Conservation (phyloP, 176 grass and related monocot genomes). For the Neostapfia colusana region DNA sequence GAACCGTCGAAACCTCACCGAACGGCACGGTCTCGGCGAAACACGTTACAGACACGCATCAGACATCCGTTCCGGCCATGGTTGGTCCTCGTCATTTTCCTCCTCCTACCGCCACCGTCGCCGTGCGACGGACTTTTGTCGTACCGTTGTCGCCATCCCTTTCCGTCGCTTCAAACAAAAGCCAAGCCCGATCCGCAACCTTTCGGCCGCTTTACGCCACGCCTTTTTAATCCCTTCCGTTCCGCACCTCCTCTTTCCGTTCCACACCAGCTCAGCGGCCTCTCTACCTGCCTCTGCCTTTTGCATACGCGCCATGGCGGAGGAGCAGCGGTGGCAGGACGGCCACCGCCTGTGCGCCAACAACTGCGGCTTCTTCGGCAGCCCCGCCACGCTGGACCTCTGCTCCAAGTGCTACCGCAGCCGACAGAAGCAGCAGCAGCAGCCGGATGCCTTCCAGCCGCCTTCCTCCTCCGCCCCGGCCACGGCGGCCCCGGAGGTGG, state of each 20-base stretch:
- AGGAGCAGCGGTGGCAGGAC: constrained; percentile 45
- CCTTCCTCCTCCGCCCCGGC: constrained; percentile 4
- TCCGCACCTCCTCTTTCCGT: background rate
- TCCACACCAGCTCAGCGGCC: background rate
- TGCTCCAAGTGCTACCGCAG: constrained; percentile 53
- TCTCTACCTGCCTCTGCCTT: too few relatives aligned
- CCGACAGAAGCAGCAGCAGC: background rate
- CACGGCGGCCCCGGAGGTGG: background rate
- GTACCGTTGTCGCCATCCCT: constrained; percentile 42
- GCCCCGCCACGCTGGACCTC: constrained; percentile 45
- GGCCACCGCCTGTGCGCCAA: constrained; percentile 48
- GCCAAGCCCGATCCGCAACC: constrained; percentile 19
- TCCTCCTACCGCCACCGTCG: background rate
- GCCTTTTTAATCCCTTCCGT: constrained; percentile 38
- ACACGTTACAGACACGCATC: too few relatives aligned
- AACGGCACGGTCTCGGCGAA: too few relatives aligned
- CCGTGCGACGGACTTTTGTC: background rate
- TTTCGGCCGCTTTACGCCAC: constrained; percentile 38
- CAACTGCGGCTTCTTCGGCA: constrained; percentile 50
- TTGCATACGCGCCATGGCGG: constrained; percentile 23
- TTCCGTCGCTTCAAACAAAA: constrained; percentile 47
- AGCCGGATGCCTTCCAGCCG: background rate
- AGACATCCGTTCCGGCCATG: background rate
- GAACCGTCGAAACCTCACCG: too few relatives aligned
- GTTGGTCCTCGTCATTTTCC: background rate